Evolutionary conservation across 768 basidiomycete species (phyloP), one percentile per base, ranked within the genome.

Genomic region (Mycena rosella): DNA sequence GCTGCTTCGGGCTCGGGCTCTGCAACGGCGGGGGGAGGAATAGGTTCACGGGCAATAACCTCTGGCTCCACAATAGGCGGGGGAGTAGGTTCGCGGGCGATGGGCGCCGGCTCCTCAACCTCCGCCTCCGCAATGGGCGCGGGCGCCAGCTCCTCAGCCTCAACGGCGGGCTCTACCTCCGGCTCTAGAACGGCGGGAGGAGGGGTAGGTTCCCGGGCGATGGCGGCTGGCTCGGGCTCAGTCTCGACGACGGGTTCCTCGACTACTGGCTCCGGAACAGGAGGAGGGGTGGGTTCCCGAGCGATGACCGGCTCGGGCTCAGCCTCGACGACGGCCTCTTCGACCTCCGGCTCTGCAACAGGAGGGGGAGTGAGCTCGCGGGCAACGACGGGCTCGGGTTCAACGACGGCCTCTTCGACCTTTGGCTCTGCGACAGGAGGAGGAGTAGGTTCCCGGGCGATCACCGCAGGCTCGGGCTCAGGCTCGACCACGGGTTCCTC

Each of bases 371-470:
- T 45, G 14, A 13, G 44, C 22, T 45, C 44, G n/a, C 44, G 44
- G 44, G 44, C 8, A 8, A 45, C 15, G 38, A 15, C 44, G 6
- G 24, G 14, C 17, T 8, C 48, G 3, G 27, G 10, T 15, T 49
- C 48, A 20, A 18, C 13, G 5, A 30, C 32, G 15, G 45, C 48
- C 40, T 53, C 38, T 18, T 34, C 32, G 11, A 34, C 32, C 29
- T 63, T n/a, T n/a, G n/a, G n/a, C n/a, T n/a, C n/a, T n/a, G n/a
- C 55, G 38, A 56, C 64, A 2, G 48, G 36, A 29, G 58, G 29
- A 11, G 57, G 59, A 30, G 38, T 5, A 45, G 44, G 44, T 45
- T 60, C 30, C 7, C 32, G 54, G 9, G 54, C 6, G 9, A 42
- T 18, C 8, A 42, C 14, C 26, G n/a, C 22, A 3, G 52, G 10